phyloP scores from a whole-genome alignment of 129 eudicot species.

The Flaveria brownii region DNA sequence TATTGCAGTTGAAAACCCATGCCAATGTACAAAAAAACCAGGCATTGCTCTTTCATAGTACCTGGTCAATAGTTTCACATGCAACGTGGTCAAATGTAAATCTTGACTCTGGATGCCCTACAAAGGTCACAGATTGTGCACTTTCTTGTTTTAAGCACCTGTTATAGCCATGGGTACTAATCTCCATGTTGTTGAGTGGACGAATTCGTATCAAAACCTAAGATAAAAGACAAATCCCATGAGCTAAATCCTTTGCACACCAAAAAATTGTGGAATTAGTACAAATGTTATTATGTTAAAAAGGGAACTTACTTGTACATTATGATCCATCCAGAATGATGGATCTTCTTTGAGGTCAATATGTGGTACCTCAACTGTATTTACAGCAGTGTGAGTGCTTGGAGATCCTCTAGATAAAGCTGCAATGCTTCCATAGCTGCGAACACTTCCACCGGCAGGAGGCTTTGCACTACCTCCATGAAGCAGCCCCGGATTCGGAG shows the following conservation, averaged over 20 bases:
- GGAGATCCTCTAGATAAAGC: constrained; percentile 67
- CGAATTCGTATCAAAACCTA: constrained; percentile 88
- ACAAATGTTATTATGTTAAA: background rate
- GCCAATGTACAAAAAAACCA: background rate
- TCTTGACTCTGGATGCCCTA: constrained; percentile 81
- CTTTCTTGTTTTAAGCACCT: constrained; percentile 93
- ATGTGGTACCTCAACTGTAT: constrained; percentile 81
- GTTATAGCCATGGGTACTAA: constrained; percentile 56
- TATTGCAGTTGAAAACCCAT: background rate
- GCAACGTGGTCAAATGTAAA: constrained; percentile 96
- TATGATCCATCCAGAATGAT: constrained; percentile 97
- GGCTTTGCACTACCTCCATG: constrained; percentile 56
- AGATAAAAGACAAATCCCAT: constrained; percentile 6
- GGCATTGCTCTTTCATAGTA: constrained; percentile 18
- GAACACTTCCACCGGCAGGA: constrained; percentile 45
- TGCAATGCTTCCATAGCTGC: constrained; percentile 47
- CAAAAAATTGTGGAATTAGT: background rate
- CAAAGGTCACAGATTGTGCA: constrained; percentile 74
- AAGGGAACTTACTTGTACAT: constrained; percentile 69
- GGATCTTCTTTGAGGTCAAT: constrained; percentile 94
- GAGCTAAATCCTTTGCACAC: constrained; percentile 11
- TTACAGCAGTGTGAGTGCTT: constrained; percentile 42
- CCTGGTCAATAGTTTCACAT: constrained; percentile 92
- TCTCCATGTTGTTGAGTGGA: constrained; percentile 79
- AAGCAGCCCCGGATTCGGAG: constrained; percentile 61